A percentile compares a stretch with the other conserved stretches of the same genome.
Conservation (phyloP, 2,329 filamentous ascomycete genomes). For the Cladophialophora carrionii region DNA sequence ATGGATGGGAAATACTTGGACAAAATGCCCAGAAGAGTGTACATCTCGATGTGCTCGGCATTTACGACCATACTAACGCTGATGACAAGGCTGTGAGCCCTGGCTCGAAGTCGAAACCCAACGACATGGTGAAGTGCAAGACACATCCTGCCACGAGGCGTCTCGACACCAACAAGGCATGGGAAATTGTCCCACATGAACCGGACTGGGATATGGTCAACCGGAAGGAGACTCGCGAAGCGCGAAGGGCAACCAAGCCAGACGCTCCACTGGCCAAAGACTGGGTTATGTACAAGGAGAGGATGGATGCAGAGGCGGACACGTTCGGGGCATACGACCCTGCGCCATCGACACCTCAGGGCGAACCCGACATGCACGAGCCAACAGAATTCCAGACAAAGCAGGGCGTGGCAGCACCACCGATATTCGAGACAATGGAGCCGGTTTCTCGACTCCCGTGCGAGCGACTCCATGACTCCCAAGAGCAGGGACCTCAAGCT, state of each 20-base stretch:
- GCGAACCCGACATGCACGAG: neutral
- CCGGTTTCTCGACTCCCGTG: neutral
- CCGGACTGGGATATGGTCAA: slow-evolving; percentile 14
- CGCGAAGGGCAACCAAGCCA: neutral
- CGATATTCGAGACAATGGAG: neutral
- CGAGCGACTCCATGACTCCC: neutral
- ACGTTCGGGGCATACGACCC: neutral
- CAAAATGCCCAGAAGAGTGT: neutral
- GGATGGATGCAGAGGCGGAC: neutral
- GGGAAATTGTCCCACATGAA: slow-evolving; percentile 7
- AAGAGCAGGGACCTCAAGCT: neutral
- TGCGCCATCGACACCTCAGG: neutral
- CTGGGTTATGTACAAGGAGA: slow-evolving; percentile 4
- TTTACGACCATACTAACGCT: neutral
- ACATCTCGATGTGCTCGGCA: neutral
- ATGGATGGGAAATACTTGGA: neutral
- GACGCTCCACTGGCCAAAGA: neutral
- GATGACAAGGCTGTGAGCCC: neutral
- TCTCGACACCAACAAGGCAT: neutral
- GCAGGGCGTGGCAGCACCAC: neutral
- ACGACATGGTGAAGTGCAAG: neutral
- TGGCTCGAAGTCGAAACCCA: too few species aligned
- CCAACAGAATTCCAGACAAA: neutral
- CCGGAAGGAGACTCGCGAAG: neutral
- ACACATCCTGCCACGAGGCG: neutral